A percentile compares a stretch with the other conserved stretches of the same genome.
Conservation (phyloP, 441 rosid genomes). For the Corymbia calophylla region DNA sequence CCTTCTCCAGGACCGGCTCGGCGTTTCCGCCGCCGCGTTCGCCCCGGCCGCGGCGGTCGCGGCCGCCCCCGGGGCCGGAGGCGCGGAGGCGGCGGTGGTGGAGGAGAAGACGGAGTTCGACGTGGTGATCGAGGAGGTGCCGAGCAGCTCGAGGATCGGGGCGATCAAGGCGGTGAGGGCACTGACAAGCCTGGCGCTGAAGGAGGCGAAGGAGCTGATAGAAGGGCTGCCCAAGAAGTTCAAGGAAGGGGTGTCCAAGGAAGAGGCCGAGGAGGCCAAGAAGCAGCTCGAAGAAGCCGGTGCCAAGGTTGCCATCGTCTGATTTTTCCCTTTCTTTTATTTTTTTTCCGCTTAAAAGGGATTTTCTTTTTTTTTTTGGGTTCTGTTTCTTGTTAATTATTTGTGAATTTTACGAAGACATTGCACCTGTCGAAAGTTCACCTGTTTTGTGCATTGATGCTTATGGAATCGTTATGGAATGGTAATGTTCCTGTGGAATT, state of each 20-base stretch:
- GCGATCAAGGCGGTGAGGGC: slow-evolving; percentile 78
- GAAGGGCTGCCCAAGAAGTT: slow-evolving; percentile 91
- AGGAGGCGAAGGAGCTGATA: slow-evolving; percentile 81
- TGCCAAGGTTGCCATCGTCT: slow-evolving; percentile 49
- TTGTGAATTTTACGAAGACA: background rate
- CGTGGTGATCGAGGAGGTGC: slow-evolving; percentile 72
- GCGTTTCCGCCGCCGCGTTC: background rate
- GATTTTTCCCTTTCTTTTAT: background rate
- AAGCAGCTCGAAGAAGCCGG: slow-evolving; percentile 81
- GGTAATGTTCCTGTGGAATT: background rate
- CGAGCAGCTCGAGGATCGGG: slow-evolving; percentile 52
- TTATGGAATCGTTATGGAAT: background rate
- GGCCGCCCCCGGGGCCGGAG: slow-evolving; percentile 14
- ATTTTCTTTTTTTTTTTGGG: no score
- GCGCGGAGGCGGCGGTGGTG: slow-evolving; percentile 26
- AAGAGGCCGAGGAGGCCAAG: slow-evolving; percentile 79
- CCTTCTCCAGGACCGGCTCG: background rate
- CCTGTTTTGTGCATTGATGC: background rate
- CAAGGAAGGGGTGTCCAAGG: slow-evolving; percentile 57
- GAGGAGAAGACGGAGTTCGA: slow-evolving; percentile 84
- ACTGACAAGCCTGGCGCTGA: slow-evolving; percentile 62
- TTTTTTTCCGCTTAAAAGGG: background rate
- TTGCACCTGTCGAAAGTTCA: background rate
- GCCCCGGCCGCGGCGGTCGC: slow-evolving; percentile 34
- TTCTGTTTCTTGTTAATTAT: background rate